Conservation (phyloP, 192 early-diverging fungal genomes). For the Mycoemilia scoparia region DNA sequence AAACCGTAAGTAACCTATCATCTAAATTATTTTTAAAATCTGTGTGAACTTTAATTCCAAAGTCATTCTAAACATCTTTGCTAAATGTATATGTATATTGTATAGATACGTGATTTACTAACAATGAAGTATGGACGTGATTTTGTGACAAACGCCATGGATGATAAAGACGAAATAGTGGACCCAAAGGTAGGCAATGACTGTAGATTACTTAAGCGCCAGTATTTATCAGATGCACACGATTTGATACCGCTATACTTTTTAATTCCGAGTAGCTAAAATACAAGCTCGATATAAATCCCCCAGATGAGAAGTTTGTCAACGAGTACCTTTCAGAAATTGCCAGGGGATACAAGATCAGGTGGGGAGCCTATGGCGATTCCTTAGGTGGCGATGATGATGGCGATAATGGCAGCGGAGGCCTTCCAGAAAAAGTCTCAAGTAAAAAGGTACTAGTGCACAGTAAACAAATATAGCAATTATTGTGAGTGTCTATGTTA, state of each 20-base stretch:
- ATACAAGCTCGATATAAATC: constrained; percentile 56
- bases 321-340: constrained; percentile 78
- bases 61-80: not conserved
- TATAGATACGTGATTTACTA: constrained; percentile 57
- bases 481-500: not conserved
- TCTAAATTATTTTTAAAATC: not conserved
- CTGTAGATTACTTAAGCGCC: not conserved
- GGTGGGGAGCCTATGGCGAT: constrained; percentile 39
- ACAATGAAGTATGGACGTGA: constrained; percentile 71
- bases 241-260: not conserved
- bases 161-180: constrained; percentile 54
- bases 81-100: not conserved
- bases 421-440: constrained; percentile 4
- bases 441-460: not conserved
- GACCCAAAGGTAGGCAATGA: constrained; percentile 42
- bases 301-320: constrained; percentile 66
- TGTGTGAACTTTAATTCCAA: constrained; percentile 6
- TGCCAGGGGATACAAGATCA: constrained; percentile 58
- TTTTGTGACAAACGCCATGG: constrained; percentile 49
- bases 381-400: constrained; percentile 12
- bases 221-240: not conserved
- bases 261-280: constrained; percentile 38
- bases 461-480: not conserved
- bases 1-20: not conserved
- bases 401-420: constrained; percentile 8